phyloP scores from a whole-genome alignment of 2,329 filamentous ascomycete species.

The Ilyonectria mors-panacis region DNA sequence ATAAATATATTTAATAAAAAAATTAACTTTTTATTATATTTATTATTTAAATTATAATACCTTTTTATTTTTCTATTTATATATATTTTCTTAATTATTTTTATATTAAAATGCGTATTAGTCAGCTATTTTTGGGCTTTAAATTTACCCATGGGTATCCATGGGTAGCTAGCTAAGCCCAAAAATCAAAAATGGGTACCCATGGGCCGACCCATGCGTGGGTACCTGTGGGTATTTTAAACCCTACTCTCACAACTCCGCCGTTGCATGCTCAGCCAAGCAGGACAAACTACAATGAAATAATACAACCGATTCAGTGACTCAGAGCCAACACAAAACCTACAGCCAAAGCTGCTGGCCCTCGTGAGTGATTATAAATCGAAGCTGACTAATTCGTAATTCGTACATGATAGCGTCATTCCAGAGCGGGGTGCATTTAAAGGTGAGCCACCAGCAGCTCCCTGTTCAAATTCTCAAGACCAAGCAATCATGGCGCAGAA shows the following conservation, averaged over 20 bases:
- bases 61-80: no score
- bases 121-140: no score
- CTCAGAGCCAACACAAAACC: neutral
- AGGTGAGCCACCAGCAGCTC: neutral
- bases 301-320: neutral
- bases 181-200: no score
- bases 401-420: slow-evolving; percentile 31
- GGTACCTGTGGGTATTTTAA: no score
- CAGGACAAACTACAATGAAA: neutral
- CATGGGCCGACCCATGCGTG: no score
- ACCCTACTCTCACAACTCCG: neutral
- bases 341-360: neutral
- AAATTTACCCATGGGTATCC: no score
- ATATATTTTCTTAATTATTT: no score
- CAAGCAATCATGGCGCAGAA: neutral
- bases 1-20: no score
- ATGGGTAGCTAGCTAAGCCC: no score
- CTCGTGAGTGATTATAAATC: slow-evolving; percentile 38
- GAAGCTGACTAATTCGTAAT: slow-evolving; percentile 9
- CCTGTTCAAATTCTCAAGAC: neutral
- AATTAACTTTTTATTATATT: no score
- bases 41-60: no score
- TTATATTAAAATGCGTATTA: no score
- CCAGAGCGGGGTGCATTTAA: slow-evolving; percentile 35
- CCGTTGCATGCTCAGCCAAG: neutral